Percentiles rank a stretch among this genome's conserved stretches.
These are phyloP conservation scores for Globisporangium barbulae DNA, from an alignment of 352 stramenopile species.

Conservation along the genomic window DNA sequence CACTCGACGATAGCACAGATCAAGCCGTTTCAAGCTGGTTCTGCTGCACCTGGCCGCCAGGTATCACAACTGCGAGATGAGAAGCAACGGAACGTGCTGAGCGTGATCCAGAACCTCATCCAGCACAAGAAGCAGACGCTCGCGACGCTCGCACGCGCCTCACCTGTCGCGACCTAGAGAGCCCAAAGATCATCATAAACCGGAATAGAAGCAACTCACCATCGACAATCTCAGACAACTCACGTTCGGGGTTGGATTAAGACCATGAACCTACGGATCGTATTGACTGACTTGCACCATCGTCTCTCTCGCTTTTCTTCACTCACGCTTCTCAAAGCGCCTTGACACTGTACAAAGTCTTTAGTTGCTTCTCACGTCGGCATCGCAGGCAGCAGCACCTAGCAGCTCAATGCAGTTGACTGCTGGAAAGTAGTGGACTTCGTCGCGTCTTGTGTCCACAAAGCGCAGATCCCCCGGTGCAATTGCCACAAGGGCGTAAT, in stretches of 20 bases:
- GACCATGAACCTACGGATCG: neutral
- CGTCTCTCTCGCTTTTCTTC: neutral
- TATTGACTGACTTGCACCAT: neutral
- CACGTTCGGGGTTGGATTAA: neutral
- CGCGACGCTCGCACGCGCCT: slow-evolving; percentile 36
- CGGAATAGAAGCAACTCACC: neutral
- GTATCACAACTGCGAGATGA: slow-evolving; percentile 20
- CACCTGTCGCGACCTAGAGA: slow-evolving; percentile 18
- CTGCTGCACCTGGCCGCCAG: neutral
- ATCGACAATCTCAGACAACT: neutral
- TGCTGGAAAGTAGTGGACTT: slow-evolving; percentile 69
- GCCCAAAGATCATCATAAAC: neutral
- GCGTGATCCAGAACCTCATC: slow-evolving; percentile 75
- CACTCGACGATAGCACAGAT: neutral
- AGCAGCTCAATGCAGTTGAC: slow-evolving; percentile 79
- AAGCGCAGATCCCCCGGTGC: slow-evolving; percentile 43
- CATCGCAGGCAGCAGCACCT: slow-evolving; percentile 52
- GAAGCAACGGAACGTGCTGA: slow-evolving; percentile 68
- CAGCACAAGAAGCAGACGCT: slow-evolving; percentile 75
- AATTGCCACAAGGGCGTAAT: slow-evolving; percentile 20
- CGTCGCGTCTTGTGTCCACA: slow-evolving; percentile 44
- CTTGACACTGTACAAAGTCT: neutral
- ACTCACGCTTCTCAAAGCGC: neutral
- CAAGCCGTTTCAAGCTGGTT: neutral
- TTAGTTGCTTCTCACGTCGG: slow-evolving; percentile 24